Conservation (phyloP, 1,139 yeast genomes). For the Zygosaccharomyces sapae region DNA sequence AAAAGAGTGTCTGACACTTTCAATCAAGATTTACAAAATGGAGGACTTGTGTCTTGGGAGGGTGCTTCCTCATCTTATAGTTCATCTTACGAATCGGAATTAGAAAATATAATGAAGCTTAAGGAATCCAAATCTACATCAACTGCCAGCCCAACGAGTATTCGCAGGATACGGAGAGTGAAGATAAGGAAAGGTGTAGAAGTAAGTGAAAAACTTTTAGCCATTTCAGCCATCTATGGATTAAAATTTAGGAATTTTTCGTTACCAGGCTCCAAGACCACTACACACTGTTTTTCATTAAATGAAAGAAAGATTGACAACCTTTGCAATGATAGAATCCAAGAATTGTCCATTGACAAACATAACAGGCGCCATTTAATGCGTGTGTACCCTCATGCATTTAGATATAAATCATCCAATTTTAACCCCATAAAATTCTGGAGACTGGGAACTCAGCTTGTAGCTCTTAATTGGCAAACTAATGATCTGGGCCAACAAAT, state of each 20-base stretch:
- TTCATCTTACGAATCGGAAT: conserved; percentile 28
- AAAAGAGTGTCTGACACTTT: conserved; percentile 21
- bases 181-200: conserved; percentile 34
- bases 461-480: conserved; percentile 96
- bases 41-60: conserved; percentile 16
- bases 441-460: conserved; percentile 88
- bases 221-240: conserved; percentile 66
- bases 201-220: conserved; percentile 51
- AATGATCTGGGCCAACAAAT: conserved; percentile 84
- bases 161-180: conserved; percentile 24
- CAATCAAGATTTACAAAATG: conserved; percentile 2
- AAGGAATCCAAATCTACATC: conserved; percentile 13
- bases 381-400: conserved; percentile 84
- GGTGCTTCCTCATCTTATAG: conserved; percentile 25
- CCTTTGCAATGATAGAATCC: conserved; percentile 59
- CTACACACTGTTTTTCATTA: conserved; percentile 80
- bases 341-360: conserved; percentile 53
- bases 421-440: conserved; percentile 76
- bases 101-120: conserved; percentile 13
- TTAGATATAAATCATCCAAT: conserved; percentile 72
- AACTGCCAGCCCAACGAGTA: conserved; percentile 13
- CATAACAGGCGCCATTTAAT: conserved; percentile 74
- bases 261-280: conserved; percentile 76
- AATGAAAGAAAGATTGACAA: conserved; percentile 65
- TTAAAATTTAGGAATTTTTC: conserved; percentile 76